Percentiles rank a stretch among this genome's conserved stretches.
phyloP scores from a whole-genome alignment of 2,329 filamentous ascomycete genomes.

The Byssoonygena ceratinophila region DNA sequence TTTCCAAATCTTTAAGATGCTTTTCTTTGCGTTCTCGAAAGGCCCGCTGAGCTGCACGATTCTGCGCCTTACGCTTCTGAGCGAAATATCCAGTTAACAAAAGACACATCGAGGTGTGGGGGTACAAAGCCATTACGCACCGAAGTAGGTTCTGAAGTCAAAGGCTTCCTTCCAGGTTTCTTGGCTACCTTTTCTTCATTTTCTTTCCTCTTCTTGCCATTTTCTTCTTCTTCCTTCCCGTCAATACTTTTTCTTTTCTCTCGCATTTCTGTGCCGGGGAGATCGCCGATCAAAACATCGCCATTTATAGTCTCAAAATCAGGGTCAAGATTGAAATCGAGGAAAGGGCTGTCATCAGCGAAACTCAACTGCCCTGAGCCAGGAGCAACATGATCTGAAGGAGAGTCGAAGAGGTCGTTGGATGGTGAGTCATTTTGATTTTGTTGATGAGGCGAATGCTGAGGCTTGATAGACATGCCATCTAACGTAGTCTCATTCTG shows the following conservation, averaged over 20 bases:
- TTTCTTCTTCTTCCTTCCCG: slow-evolving; percentile 50
- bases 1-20: slow-evolving; percentile 45
- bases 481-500: slow-evolving; percentile 18
- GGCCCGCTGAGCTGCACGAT: slow-evolving; percentile 80
- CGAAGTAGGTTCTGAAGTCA: slow-evolving; percentile 89
- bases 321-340: slow-evolving; percentile 72
- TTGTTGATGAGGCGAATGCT: slow-evolving; percentile 21
- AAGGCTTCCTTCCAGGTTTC: slow-evolving; percentile 91
- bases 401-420: slow-evolving; percentile 25
- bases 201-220: slow-evolving; percentile 61
- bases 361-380: slow-evolving; percentile 44
- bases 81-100: slow-evolving; percentile 20
- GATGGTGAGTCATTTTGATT: slow-evolving; percentile 8
- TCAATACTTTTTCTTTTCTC: slow-evolving; percentile 50
- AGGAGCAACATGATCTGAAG: slow-evolving; percentile 26
- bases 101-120: neutral
- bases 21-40: slow-evolving; percentile 94
- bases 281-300: slow-evolving; percentile 62
- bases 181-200: slow-evolving; percentile 77
- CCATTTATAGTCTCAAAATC: slow-evolving; percentile 59
- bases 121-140: slow-evolving; percentile 48
- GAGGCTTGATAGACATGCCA: slow-evolving; percentile 20
- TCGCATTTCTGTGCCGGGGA: slow-evolving; percentile 52
- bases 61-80: slow-evolving; percentile 68
- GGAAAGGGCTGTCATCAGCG: slow-evolving; percentile 63